Conservation (phyloP, 768 basidiomycete genomes). For the Hirschioporus abietinus region DNA sequence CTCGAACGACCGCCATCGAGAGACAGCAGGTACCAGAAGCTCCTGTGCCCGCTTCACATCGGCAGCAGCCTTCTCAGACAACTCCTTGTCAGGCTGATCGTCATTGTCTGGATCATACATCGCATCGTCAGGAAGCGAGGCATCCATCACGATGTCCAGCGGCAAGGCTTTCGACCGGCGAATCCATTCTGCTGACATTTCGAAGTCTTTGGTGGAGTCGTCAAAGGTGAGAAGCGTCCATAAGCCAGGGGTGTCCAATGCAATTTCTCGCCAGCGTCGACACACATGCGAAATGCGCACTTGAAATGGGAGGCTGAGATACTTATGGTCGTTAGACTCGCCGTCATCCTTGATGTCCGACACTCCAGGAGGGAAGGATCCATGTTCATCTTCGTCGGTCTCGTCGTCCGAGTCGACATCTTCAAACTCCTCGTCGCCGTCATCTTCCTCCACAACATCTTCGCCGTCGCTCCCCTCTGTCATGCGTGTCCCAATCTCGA, state of each 20-base stretch:
- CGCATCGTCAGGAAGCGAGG: constrained; percentile 26
- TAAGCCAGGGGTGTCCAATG: constrained; percentile 47
- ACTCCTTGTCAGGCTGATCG: constrained; percentile 19
- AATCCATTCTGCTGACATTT: constrained; percentile 39
- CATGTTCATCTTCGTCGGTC: constrained; percentile 19
- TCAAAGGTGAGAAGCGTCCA: constrained; percentile 48
- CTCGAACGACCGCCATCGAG: constrained; percentile 48
- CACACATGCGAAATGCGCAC: constrained; percentile 60
- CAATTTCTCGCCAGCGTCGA: constrained; percentile 49
- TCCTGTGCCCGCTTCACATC: constrained; percentile 24
- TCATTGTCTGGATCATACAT: constrained; percentile 24
- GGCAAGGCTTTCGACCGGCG: constrained; percentile 50
- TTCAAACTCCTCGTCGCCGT: constrained; percentile 2
- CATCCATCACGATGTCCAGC: constrained; percentile 48
- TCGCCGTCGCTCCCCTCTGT: constrained; percentile 8
- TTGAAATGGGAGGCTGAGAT: constrained; percentile 33
- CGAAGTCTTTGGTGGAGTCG: constrained; percentile 34
- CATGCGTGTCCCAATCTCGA: constrained; percentile 35
- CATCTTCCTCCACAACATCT: neutral
- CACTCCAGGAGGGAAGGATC: constrained; percentile 18
- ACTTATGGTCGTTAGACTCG: constrained; percentile 13
- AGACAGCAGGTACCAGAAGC: constrained; percentile 46
- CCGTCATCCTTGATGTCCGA: constrained; percentile 21
- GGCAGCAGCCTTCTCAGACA: neutral
- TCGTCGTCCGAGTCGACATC: constrained; percentile 27